phyloP scores from a whole-genome alignment of 352 stramenopile species.

The Pythium utonaiense region DNA sequence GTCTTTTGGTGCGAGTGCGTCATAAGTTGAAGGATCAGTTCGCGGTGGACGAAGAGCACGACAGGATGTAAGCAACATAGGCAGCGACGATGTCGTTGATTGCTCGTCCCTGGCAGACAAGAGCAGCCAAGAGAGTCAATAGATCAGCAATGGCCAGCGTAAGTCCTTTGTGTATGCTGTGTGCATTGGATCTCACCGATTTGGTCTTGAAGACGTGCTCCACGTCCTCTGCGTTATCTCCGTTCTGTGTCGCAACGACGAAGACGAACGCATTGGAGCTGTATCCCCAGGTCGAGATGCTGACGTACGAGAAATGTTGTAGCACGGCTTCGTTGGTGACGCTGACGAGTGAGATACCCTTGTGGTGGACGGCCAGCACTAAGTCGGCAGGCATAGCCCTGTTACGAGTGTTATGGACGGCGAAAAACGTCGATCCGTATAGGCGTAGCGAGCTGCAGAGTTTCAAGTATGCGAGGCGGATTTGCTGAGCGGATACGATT shows the following conservation, averaged over 20 bases:
- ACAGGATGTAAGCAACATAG: slow-evolving; percentile 49
- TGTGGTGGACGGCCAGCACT: slow-evolving; percentile 60
- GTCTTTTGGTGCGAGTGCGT: slow-evolving; percentile 68
- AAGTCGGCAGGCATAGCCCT: slow-evolving; percentile 44
- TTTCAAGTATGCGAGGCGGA: slow-evolving; percentile 54
- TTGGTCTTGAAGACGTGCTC: slow-evolving; percentile 54
- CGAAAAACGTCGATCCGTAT: slow-evolving; percentile 73
- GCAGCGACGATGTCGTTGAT: slow-evolving; percentile 53
- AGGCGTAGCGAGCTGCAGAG: slow-evolving; percentile 56
- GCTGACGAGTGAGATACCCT: slow-evolving; percentile 59
- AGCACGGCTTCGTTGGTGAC: slow-evolving; percentile 56
- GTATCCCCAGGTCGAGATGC: slow-evolving; percentile 80
- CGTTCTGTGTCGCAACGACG: slow-evolving; percentile 39
- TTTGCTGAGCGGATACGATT: slow-evolving; percentile 27
- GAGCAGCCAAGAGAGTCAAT: neutral
- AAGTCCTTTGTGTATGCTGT: neutral
- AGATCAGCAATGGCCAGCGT: neutral
- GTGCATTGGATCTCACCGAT: slow-evolving; percentile 21
- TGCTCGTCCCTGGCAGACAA: slow-evolving; percentile 40
- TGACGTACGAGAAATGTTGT: slow-evolving; percentile 55
- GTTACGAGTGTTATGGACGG: slow-evolving; percentile 47
- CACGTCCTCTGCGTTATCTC: slow-evolving; percentile 25
- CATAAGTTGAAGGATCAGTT: no score
- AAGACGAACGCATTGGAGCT: slow-evolving; percentile 80
- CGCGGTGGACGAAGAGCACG: slow-evolving; percentile 27